Conservation (phyloP, 768 basidiomycete genomes). For the Hirschioporus abietinus region DNA sequence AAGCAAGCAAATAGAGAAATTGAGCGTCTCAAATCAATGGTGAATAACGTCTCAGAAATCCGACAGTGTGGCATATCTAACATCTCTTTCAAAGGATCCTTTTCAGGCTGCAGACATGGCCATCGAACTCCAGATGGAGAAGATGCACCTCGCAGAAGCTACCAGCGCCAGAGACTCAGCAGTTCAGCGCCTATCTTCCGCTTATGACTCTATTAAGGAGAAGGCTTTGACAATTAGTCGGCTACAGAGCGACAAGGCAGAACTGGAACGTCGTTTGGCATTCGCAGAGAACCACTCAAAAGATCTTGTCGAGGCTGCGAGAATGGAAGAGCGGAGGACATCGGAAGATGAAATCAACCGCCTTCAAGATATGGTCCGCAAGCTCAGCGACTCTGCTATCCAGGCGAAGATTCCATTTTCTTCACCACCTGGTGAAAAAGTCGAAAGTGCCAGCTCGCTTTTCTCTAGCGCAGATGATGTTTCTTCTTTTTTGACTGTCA, state of each 20-base stretch:
- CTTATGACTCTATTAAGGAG: slow-evolving; percentile 55
- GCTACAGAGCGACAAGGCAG: slow-evolving; percentile 34
- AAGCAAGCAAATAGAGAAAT: slow-evolving; percentile 7
- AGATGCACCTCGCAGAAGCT: slow-evolving; percentile 48
- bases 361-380: slow-evolving; percentile 31
- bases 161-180: slow-evolving; percentile 58
- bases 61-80: not conserved
- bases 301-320: slow-evolving; percentile 3
- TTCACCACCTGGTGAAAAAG: not conserved
- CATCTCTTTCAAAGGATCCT: slow-evolving; percentile 31
- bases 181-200: slow-evolving; percentile 51
- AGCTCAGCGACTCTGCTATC: not conserved
- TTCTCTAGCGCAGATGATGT: not conserved
- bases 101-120: slow-evolving; percentile 46
- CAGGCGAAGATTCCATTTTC: not conserved
- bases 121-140: slow-evolving; percentile 50
- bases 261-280: slow-evolving; percentile 23
- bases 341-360: slow-evolving; percentile 30
- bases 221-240: slow-evolving; percentile 48
- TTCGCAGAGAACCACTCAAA: slow-evolving; percentile 5
- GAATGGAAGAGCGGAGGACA: slow-evolving; percentile 22
- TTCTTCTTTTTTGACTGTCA: not conserved
- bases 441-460: not conserved
- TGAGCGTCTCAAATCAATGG: slow-evolving; percentile 6
- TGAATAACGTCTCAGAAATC: not conserved